Evolutionary conservation across 805 yeast species (phyloP).

Genomic region (Nakazawaea pomicola): DNA sequence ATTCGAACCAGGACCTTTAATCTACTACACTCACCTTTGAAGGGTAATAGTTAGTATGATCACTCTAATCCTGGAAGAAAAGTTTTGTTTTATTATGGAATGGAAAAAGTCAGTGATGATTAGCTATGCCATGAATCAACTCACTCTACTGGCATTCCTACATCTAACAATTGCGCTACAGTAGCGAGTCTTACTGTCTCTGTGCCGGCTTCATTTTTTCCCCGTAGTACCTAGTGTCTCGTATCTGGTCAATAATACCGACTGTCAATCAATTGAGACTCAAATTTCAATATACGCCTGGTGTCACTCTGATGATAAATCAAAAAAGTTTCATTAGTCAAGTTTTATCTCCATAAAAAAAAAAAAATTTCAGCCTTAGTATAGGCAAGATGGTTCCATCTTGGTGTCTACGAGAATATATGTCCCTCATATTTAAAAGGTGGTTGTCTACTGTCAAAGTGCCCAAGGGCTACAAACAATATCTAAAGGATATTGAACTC

Average conservation of each 20-base stretch:
- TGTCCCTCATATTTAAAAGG: neutral
- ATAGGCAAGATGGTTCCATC: too few relatives aligned
- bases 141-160: constrained; percentile 11
- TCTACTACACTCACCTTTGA: neutral
- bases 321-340: neutral
- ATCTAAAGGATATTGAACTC: neutral
- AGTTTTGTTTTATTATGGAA: neutral
- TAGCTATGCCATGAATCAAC: constrained; percentile 2
- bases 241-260: too few relatives aligned
- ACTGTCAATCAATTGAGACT: too few relatives aligned
- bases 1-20: constrained; percentile 12
- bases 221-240: too few relatives aligned
- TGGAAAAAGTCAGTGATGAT: neutral
- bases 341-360: neutral
- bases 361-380: too few relatives aligned
- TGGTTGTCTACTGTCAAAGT: neutral
- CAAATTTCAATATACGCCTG: too few relatives aligned
- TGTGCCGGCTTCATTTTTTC: too few relatives aligned
- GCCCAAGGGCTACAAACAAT: constrained; percentile 6
- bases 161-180: neutral
- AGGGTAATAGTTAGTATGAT: constrained; percentile 2
- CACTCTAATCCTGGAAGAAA: constrained; percentile 13
- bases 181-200: too few relatives aligned
- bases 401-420: too few relatives aligned
- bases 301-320: too few relatives aligned